Evolutionary conservation across 805 yeast genomes (phyloP).

Genomic region (Myxozyma neotropica): DNA sequence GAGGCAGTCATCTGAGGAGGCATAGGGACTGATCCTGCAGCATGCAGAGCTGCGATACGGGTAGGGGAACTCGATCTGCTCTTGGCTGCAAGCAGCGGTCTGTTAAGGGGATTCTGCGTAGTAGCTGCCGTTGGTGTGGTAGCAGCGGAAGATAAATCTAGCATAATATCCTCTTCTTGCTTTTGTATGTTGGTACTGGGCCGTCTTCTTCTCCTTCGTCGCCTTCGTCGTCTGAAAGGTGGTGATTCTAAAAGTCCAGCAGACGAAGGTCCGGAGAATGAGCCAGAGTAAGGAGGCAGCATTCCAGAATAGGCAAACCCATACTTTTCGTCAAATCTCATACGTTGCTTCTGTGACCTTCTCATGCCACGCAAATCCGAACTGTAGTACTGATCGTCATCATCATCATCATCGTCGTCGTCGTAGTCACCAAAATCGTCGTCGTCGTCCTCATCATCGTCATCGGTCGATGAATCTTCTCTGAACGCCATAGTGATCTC

Average conservation of each 20-base stretch:
- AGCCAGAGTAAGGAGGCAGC: not conserved
- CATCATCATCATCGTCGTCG: constrained; percentile 13
- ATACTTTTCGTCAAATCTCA: constrained; percentile 11
- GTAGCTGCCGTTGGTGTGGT: not conserved
- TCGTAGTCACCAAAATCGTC: constrained; percentile 10
- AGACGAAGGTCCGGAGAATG: not conserved
- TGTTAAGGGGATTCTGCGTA: not conserved
- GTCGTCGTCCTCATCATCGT: constrained; percentile 27
- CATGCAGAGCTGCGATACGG: not conserved
- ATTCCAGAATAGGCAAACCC: constrained; percentile 10
- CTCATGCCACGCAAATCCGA: not conserved
- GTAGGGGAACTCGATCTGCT: constrained; percentile 4
- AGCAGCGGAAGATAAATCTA: not conserved
- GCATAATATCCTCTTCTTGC: not conserved
- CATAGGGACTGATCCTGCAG: not conserved
- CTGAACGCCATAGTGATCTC: constrained; percentile 35
- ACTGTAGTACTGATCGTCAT: constrained; percentile 5
- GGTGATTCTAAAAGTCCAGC: constrained; percentile 10
- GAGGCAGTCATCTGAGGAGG: not conserved
- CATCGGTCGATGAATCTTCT: constrained; percentile 16
- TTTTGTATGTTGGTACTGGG: not conserved
- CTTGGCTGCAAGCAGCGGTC: not conserved
- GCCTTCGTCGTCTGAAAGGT: constrained; percentile 3
- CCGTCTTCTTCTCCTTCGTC: constrained; percentile 6
- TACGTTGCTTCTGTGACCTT: constrained; percentile 1